phyloP scores from a whole-genome alignment of 2,329 filamentous ascomycete genomes.

The Claviceps arundinis region DNA sequence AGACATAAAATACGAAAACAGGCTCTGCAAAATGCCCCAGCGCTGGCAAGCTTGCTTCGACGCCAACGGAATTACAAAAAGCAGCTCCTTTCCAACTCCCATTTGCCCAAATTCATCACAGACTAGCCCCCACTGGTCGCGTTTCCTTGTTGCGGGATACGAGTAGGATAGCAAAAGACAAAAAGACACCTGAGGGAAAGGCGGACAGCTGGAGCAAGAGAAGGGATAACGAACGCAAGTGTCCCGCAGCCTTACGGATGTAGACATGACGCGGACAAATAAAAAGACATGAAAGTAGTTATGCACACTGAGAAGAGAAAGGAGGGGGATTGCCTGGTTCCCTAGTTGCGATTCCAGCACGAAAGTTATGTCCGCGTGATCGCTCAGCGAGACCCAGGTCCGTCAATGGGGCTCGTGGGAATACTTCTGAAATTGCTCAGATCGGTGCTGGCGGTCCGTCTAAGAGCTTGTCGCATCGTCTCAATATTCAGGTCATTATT shows the following conservation, averaged over 20 bases:
- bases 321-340: neutral
- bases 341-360: neutral
- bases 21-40: no score
- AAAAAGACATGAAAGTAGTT: neutral
- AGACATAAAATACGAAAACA: no score
- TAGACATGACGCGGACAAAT: neutral
- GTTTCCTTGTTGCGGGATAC: neutral
- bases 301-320: neutral
- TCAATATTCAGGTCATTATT: slow-evolving; percentile 69
- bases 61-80: slow-evolving; percentile 1
- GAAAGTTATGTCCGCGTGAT: neutral
- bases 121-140: slow-evolving; percentile 1
- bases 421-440: slow-evolving; percentile 44
- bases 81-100: slow-evolving; percentile 1
- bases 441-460: slow-evolving; percentile 75
- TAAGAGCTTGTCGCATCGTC: slow-evolving; percentile 82
- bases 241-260: neutral
- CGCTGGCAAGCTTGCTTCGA: slow-evolving; percentile 1
- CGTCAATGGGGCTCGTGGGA: slow-evolving; percentile 44
- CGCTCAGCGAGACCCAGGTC: slow-evolving; percentile 15
- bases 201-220: no score
- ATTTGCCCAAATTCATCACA: slow-evolving; percentile 5
- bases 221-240: neutral
- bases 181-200: neutral
- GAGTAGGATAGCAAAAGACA: slow-evolving; percentile 1